These are phyloP conservation scores for Camellia japonica DNA, from an alignment of 148 eudicot species.

Conservation along the genomic window DNA sequence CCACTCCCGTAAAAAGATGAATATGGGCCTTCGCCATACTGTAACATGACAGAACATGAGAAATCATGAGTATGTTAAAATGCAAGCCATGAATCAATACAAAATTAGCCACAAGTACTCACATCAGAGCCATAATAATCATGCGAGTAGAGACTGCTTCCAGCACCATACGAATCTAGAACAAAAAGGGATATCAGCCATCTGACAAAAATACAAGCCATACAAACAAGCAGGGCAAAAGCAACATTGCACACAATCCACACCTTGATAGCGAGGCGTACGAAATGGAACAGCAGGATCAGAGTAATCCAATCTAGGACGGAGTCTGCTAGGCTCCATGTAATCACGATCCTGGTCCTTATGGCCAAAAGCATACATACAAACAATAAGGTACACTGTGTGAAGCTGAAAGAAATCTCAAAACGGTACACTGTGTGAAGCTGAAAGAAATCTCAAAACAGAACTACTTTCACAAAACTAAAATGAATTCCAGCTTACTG, in stretches of 20 bases:
- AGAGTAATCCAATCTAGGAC: conserved; percentile 67
- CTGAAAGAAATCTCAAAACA: not conserved
- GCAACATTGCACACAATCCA: conserved; percentile 12
- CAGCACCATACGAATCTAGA: conserved; percentile 53
- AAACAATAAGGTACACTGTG: not conserved
- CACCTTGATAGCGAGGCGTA: conserved; percentile 58
- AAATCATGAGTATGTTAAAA: not conserved
- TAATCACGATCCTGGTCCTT: conserved; percentile 62
- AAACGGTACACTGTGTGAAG: not conserved
- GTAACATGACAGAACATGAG: conserved; percentile 16
- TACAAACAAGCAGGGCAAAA: not conserved
- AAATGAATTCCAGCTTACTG: conserved; percentile 38
- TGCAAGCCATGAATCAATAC: not conserved
- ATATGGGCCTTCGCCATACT: conserved; percentile 58
- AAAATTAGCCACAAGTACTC: conserved; percentile 25
- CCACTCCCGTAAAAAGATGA: conserved; percentile 51
- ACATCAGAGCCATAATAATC: conserved; percentile 77
- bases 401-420: not conserved
- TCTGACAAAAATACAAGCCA: not conserved
- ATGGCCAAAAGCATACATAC: conserved; percentile 9
- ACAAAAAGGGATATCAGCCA: conserved; percentile 7
- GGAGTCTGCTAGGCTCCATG: conserved; percentile 63
- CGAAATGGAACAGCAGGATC: conserved; percentile 39
- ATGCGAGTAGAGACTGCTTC: conserved; percentile 42
- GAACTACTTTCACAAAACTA: not conserved